phyloP scores from a whole-genome alignment of 1,284 basidiomycete species.

The Ustilago bromivora region DNA sequence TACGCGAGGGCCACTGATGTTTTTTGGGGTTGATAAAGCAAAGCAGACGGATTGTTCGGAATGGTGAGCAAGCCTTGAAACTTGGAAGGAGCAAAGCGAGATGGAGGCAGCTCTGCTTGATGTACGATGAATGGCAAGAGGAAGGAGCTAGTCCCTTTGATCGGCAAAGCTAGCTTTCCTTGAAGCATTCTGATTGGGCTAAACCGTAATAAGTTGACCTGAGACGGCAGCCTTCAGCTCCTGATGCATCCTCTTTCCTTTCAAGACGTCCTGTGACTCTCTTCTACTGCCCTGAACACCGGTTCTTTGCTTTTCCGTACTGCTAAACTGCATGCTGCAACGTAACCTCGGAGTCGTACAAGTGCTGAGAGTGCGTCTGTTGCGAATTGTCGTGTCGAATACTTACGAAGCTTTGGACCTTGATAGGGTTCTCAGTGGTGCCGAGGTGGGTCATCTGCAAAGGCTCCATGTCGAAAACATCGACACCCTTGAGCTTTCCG shows the following conservation, averaged over 20 bases:
- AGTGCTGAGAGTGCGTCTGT: no score
- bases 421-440: conserved; percentile 87
- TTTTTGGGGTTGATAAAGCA: neutral
- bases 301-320: neutral
- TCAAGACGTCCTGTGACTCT: no score
- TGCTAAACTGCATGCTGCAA: neutral
- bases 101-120: neutral
- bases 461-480: conserved; percentile 90
- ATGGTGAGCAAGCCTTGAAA: neutral
- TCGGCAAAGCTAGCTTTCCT: no score
- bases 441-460: conserved; percentile 88
- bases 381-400: neutral
- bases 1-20: conserved; percentile 59
- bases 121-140: neutral
- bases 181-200: no score
- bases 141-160: neutral
- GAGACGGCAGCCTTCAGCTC: neutral
- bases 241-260: neutral
- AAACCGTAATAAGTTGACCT: no score
- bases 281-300: no score
- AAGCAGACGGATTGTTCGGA: neutral
- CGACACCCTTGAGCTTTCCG: conserved; percentile 86
- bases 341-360: neutral
- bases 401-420: conserved; percentile 87
- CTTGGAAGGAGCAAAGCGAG: neutral